Evolutionary conservation across 805 yeast species (phyloP).

Genomic region (Candida silvicultrix): DNA sequence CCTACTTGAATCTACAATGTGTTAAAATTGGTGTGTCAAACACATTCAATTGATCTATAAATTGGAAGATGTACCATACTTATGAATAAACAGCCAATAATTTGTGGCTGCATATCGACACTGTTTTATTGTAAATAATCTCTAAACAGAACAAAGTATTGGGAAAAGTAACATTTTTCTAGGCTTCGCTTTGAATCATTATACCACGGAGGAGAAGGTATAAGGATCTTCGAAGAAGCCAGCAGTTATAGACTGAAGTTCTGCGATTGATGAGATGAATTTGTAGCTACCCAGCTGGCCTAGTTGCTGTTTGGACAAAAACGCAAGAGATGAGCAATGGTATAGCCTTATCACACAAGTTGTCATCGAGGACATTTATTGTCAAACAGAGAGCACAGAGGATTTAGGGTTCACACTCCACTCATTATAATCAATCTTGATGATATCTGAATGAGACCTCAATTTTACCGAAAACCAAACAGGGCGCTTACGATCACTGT

Average conservation of each 20-base stretch:
- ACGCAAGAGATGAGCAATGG: not conserved
- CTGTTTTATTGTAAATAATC: not conserved
- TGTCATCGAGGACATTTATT: not conserved
- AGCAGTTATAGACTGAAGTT: conserved; percentile 1
- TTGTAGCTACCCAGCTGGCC: too few relatives aligned
- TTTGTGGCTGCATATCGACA: not conserved
- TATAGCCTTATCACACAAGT: not conserved
- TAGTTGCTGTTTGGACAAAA: too few relatives aligned
- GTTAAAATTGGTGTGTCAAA: too few relatives aligned
- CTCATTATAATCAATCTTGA: too few relatives aligned
- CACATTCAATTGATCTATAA: not conserved
- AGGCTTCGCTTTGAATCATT: conserved; percentile 44
- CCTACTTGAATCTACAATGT: too few relatives aligned
- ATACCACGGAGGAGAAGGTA: conserved; percentile 29
- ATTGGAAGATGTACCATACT: not conserved
- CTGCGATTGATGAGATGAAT: not conserved
- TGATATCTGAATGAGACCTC: too few relatives aligned
- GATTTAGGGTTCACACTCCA: too few relatives aligned
- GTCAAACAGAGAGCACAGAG: not conserved
- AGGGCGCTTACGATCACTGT: too few relatives aligned
- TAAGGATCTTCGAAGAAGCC: conserved; percentile 43
- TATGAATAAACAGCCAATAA: not conserved
- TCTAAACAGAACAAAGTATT: conserved; percentile 1
- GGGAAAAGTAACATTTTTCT: conserved; percentile 15
- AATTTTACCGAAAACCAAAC: too few relatives aligned